Evolutionary conservation across 352 stramenopile species (phyloP).

Genomic region (Pythium rishiriense): DNA sequence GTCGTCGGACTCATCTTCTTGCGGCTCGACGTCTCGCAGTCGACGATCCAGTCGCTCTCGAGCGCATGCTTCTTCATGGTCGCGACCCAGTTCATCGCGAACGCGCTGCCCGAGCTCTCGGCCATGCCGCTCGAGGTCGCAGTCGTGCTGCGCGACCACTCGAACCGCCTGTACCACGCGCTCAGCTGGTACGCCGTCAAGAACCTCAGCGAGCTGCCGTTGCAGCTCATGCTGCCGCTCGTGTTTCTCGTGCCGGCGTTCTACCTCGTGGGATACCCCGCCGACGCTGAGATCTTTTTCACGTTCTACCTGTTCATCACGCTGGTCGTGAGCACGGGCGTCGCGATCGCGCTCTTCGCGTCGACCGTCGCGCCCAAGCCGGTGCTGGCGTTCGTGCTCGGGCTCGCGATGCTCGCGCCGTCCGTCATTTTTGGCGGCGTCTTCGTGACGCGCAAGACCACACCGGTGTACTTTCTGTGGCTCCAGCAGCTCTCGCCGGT

Average conservation of each 20-base stretch:
- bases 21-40: conserved; percentile 36
- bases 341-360: conserved; percentile 22
- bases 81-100: conserved; percentile 11
- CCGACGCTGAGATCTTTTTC: conserved; percentile 30
- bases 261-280: conserved; percentile 34
- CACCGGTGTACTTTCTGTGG: conserved; percentile 33
- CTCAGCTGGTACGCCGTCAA: conserved; percentile 34
- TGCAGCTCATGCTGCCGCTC: conserved; percentile 27
- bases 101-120: conserved; percentile 27
- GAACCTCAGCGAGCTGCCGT: conserved; percentile 30
- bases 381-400: not conserved
- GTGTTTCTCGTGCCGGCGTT: conserved; percentile 30
- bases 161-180: conserved; percentile 24
- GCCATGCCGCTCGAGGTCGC: conserved; percentile 25
- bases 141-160: conserved; percentile 29
- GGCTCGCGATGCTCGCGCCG: conserved; percentile 20
- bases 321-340: conserved; percentile 22
- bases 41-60: conserved; percentile 47
- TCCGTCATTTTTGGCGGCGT: conserved; percentile 32
- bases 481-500: conserved; percentile 34
- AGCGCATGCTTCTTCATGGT: conserved; percentile 42
- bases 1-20: conserved; percentile 30
- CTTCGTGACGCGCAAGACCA: conserved; percentile 31
- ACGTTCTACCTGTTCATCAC: conserved; percentile 29
- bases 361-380: not conserved